Evolutionary conservation across 345 rosid species (phyloP).

Genomic region (Syzygium jambos): DNA sequence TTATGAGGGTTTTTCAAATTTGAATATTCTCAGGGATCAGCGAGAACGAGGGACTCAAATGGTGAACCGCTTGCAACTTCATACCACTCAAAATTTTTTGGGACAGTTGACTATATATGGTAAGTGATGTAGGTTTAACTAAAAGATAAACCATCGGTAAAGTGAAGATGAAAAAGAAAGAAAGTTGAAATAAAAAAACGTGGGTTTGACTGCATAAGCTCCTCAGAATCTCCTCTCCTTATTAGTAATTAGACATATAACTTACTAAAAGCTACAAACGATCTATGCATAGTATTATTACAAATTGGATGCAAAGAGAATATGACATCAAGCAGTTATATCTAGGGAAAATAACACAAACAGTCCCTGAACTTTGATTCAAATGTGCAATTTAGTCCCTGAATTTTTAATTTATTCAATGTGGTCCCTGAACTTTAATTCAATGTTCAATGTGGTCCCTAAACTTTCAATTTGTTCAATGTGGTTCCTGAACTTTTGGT

Average conservation of each 20-base stretch:
- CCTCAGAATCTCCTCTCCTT: neutral
- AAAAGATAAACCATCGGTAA: neutral
- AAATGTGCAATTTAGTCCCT: too few relatives aligned
- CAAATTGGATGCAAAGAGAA: neutral
- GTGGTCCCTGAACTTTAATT: too few relatives aligned
- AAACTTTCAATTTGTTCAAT: too few relatives aligned
- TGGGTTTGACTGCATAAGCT: neutral
- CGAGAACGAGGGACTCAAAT: slow-evolving; percentile 31
- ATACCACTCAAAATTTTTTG: slow-evolving; percentile 69
- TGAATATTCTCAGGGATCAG: slow-evolving; percentile 38
- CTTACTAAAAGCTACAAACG: neutral
- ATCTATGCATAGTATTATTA: neutral
- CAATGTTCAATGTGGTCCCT: too few relatives aligned
- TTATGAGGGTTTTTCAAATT: neutral
- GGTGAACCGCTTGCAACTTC: slow-evolving; percentile 88
- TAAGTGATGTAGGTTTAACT: neutral
- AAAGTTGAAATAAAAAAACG: neutral
- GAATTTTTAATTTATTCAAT: too few relatives aligned
- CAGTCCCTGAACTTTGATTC: too few relatives aligned
- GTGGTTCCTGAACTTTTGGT: too few relatives aligned
- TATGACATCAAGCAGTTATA: neutral
- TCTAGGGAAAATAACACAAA: neutral
- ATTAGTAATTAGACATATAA: neutral
- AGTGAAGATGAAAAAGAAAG: neutral
- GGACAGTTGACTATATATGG: slow-evolving; percentile 89